Percentiles rank a stretch among this genome's conserved stretches.
These are phyloP conservation scores for Phalaenopsis hybrid DNA, from an alignment of 116 monocot genomes.

Conservation along the genomic window DNA sequence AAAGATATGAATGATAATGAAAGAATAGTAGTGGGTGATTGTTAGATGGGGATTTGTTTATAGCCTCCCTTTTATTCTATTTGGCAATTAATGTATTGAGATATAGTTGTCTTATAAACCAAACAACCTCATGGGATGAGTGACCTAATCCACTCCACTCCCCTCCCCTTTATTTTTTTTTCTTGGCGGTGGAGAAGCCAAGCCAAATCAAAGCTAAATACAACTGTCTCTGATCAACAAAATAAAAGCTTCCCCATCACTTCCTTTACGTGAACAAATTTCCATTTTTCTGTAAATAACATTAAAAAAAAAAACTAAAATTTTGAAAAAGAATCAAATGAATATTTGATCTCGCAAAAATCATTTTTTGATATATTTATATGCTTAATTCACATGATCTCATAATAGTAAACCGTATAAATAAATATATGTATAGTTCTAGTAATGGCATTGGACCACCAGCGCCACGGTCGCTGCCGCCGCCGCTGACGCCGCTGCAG, in stretches of 20 bases:
- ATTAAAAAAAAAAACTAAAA: no score
- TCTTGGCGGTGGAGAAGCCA: constrained; percentile 1
- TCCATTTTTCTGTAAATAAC: not conserved
- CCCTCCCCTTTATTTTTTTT: not conserved
- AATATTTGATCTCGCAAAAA: not conserved
- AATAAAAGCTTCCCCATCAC: constrained; percentile 2
- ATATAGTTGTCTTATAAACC: constrained; percentile 2
- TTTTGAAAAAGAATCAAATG: not conserved
- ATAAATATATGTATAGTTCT: not conserved
- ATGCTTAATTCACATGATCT: not conserved
- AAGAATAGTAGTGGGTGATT: constrained; percentile 3
- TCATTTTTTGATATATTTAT: not conserved
- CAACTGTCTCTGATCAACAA: not conserved
- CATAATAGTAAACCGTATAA: not conserved
- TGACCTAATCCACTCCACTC: constrained; percentile 6
- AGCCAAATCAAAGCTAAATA: not conserved
- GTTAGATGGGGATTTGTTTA: constrained; percentile 6
- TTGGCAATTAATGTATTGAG: constrained; percentile 2
- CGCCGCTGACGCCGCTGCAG: not conserved
- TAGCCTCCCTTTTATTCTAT: not conserved
- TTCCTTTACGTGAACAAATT: constrained; percentile 18
- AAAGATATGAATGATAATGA: no score
- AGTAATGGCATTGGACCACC: constrained; percentile 20
- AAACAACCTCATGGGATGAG: not conserved
- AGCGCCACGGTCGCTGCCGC: no score